Evolutionary conservation across 192 early-diverging fungal genomes (phyloP).

Genomic region (Rhizophlyctis rosea): DNA sequence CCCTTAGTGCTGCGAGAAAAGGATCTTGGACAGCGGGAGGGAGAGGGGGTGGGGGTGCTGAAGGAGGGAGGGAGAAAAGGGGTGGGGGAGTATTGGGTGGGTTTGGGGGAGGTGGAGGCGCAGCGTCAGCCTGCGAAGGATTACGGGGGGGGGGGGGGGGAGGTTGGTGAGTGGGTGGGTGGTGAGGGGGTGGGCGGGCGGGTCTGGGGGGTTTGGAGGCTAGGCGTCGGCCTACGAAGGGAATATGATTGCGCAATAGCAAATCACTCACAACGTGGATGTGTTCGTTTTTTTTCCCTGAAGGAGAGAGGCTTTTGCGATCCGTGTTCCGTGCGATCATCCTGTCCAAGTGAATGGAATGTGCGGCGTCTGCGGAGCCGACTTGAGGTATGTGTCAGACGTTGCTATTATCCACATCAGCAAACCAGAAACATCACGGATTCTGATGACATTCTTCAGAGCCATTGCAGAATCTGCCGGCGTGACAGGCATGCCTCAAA

Average conservation of each 20-base stretch:
- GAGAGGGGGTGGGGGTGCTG: no score
- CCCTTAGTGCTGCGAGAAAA: no score
- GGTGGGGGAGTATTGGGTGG: no score
- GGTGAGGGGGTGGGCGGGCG: no score
- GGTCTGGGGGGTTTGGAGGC: no score
- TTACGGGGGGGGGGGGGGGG: constrained; percentile 8
- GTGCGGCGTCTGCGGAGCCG: constrained; percentile 79
- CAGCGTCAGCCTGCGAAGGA: constrained; percentile 14
- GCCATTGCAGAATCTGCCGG: neutral
- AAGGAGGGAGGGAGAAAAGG: no score
- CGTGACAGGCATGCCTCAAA: constrained; percentile 23
- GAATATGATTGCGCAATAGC: no score
- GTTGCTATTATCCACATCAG: neutral
- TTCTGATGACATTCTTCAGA: neutral
- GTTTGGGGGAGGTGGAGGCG: constrained; percentile 7
- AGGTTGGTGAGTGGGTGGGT: no score
- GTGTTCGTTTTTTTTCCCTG: neutral
- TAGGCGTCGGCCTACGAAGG: no score
- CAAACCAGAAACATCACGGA: neutral
- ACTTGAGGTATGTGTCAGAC: constrained; percentile 49
- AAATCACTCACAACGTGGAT: no score
- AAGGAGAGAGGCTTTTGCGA: constrained; percentile 13
- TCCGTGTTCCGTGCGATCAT: constrained; percentile 67
- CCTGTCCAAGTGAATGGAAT: constrained; percentile 70
- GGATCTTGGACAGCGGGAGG: no score